phyloP scores from a whole-genome alignment of 352 stramenopile genomes.

The Phytophthora syringae region DNA sequence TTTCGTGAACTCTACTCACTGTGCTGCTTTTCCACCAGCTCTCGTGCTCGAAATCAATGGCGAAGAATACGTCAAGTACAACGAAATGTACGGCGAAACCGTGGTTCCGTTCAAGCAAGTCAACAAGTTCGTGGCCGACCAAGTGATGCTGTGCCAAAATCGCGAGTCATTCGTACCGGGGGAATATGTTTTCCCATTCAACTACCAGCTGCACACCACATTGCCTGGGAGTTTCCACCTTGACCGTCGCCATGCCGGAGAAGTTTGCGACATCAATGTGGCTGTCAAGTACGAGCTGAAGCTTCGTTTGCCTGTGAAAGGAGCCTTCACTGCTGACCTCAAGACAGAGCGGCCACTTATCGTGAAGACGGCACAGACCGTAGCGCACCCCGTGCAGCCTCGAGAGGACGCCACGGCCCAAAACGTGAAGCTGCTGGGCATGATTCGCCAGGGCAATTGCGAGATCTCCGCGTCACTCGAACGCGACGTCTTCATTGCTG shows the following conservation, averaged over 20 bases:
- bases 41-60: constrained; percentile 32
- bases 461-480: constrained; percentile 29
- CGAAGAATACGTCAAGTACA: constrained; percentile 37
- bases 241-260: constrained; percentile 17
- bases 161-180: constrained; percentile 54
- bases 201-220: constrained; percentile 25
- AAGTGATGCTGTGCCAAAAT: constrained; percentile 50
- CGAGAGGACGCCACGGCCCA: constrained; percentile 13
- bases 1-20: constrained; percentile 1
- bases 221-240: constrained; percentile 32
- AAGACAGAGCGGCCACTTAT: constrained; percentile 17
- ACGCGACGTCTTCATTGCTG: constrained; percentile 26
- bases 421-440: constrained; percentile 25
- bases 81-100: constrained; percentile 31
- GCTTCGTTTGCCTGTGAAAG: constrained; percentile 30
- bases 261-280: constrained; percentile 37
- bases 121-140: constrained; percentile 21
- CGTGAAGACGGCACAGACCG: constrained; percentile 13
- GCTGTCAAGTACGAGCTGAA: constrained; percentile 36
- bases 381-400: constrained; percentile 24
- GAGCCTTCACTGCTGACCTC: constrained; percentile 20
- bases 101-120: constrained; percentile 15
- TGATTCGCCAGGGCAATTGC: constrained; percentile 32
- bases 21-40: constrained; percentile 11
- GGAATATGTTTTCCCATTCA: constrained; percentile 39